A percentile compares a stretch with the other conserved stretches of the same genome.
phyloP scores from a whole-genome alignment of 352 stramenopile genomes.

The Pythium brachiatum region DNA sequence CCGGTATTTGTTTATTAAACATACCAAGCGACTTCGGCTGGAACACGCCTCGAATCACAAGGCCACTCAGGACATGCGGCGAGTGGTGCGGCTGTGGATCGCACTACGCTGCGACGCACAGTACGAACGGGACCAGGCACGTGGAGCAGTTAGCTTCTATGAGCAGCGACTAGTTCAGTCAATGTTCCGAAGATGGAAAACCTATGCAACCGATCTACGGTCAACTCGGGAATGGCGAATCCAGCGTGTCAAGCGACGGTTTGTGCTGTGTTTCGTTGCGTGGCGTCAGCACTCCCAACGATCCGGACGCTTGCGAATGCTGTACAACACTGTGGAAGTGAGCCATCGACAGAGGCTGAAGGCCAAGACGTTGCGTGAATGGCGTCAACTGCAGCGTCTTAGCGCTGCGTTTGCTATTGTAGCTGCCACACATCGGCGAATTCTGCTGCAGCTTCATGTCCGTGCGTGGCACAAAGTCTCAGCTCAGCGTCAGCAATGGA shows the following conservation, averaged over 20 bases:
- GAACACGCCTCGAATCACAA: neutral
- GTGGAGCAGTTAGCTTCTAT: neutral
- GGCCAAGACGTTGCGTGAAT: neutral
- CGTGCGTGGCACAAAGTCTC: neutral
- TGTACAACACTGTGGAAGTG: neutral
- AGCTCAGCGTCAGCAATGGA: neutral
- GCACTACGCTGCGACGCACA: neutral
- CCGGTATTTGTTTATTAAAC: neutral
- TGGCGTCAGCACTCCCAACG: slow-evolving; percentile 3
- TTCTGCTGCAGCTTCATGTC: neutral
- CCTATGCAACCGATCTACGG: neutral
- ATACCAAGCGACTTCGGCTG: neutral
- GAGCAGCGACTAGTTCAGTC: neutral
- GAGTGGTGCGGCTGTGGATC: slow-evolving; percentile 4
- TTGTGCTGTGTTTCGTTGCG: slow-evolving; percentile 6
- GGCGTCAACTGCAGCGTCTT: neutral
- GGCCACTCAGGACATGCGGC: neutral
- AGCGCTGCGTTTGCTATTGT: neutral
- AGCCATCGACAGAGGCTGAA: neutral
- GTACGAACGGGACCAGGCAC: slow-evolving; percentile 1
- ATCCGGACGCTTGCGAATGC: neutral
- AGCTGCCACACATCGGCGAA: neutral
- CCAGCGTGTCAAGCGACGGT: neutral
- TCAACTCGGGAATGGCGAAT: neutral
- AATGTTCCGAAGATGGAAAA: neutral